Conservation (phyloP, 2,329 filamentous ascomycete species). For the Sclerotinia sclerotiorum region DNA sequence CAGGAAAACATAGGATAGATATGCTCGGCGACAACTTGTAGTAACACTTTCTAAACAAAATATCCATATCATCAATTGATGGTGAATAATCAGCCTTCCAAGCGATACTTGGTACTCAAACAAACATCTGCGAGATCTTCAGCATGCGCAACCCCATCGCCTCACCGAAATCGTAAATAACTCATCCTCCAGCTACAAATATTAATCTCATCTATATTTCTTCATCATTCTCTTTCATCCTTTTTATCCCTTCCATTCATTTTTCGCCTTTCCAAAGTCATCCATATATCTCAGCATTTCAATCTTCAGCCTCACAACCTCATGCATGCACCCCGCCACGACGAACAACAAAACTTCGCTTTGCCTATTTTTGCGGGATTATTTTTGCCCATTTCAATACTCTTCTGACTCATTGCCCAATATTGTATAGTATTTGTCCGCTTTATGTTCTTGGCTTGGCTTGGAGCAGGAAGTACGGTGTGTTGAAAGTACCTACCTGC, state of each 20-base stretch:
- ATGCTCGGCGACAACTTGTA: neutral
- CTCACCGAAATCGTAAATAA: neutral
- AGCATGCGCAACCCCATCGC: neutral
- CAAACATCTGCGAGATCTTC: neutral
- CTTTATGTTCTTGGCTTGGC: neutral
- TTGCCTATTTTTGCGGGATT: neutral
- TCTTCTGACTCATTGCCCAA: neutral
- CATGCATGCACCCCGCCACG: slow-evolving; percentile 8
- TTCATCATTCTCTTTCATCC: neutral
- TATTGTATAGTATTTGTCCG: neutral
- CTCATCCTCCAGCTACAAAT: neutral
- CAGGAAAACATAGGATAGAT: neutral
- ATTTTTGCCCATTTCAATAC: no score
- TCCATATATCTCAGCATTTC: neutral
- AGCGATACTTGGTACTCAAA: neutral
- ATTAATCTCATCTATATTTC: neutral
- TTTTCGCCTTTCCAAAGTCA: neutral
- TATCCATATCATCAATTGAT: neutral
- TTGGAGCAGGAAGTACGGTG: neutral
- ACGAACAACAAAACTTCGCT: neutral
- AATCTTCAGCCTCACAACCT: neutral
- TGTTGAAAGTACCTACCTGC: no score
- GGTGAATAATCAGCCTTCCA: neutral
- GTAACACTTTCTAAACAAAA: neutral
- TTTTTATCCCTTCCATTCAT: neutral